A percentile compares a stretch with the other conserved stretches of the same genome.
phyloP scores from a whole-genome alignment of 495 filamentous ascomycete species.

The Xylaria cubensis region DNA sequence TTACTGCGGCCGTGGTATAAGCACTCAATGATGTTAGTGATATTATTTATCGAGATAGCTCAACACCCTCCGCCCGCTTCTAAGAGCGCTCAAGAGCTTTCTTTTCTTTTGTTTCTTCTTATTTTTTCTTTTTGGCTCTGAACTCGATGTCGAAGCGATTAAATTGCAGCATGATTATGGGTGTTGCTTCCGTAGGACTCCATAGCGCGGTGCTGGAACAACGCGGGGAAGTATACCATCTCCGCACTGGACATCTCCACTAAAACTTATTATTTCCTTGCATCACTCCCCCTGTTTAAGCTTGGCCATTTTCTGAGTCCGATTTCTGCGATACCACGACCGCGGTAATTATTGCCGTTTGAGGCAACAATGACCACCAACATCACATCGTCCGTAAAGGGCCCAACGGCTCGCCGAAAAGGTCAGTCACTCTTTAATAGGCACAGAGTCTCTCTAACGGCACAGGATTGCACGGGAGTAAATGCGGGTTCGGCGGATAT shows the following conservation, averaged over 20 bases:
- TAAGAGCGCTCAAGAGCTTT: not conserved
- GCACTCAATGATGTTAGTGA: not conserved
- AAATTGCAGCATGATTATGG: not conserved
- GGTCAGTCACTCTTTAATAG: not conserved
- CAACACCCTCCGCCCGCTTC: not conserved
- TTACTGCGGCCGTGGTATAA: not conserved
- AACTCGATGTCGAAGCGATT: not conserved
- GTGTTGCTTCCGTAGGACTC: not conserved
- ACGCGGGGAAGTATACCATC: not conserved
- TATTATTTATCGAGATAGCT: not conserved
- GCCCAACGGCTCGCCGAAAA: conserved; percentile 7
- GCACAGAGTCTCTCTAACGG: too few relatives aligned
- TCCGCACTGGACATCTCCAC: not conserved
- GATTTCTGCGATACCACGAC: not conserved
- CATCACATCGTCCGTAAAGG: not conserved
- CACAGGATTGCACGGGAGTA: not conserved
- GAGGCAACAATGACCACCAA: not conserved
- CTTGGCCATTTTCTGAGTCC: not conserved
- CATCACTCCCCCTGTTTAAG: not conserved
- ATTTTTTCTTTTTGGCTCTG: too few relatives aligned
- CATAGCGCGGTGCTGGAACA: not conserved
- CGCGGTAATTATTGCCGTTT: conserved; percentile 11
- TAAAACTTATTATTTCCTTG: conserved; percentile 4
- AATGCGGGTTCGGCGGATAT: not conserved
- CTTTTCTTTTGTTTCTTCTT: too few relatives aligned